Evolutionary conservation across 257 asterid genomes (phyloP), one percentile per base, ranked within the genome.

Genomic region (Nicotiana knightiana): DNA sequence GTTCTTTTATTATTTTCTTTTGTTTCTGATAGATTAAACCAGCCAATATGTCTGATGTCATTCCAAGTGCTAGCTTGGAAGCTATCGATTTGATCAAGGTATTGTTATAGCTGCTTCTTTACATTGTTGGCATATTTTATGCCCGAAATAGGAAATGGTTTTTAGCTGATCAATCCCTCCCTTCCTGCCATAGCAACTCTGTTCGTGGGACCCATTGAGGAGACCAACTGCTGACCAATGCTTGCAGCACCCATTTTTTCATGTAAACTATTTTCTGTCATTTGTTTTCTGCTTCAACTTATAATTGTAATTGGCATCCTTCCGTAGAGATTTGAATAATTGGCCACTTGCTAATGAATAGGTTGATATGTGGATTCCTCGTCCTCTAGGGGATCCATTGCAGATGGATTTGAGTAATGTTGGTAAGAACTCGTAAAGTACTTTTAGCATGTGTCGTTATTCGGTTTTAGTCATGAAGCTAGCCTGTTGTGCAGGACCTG

Each of bases 201-300:
- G 91, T 82, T 92, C 99, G 4, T 95, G 99, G 98, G 98, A 95
- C 89, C 99, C 99, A 28, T 83, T 86, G 63, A 90, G 90, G 90
- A 91, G 99, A 86, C 98, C 97, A 67, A 90, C 98, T 15, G 99
- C 99, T 64, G 98, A 95, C 53, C 96, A 93, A 73, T 95, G 99
- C 87, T 88, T 95, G 89, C 94, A 91, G 85, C 98, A 93, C 83
- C 97, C 97, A 1, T 95, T 95, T 87, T 95, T 95, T 86, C 92
- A 92, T 62, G 98, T 95, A 92, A 86, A 59, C 21, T 71, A 84
- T 76, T n/a, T 84, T 73, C 46, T 70, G 59, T 62, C 4, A 35
- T 83, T 82, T 63, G 55, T 73, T 83, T 55, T 79, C 61, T 46
- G 70, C 81, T 81, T 85, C 21, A 65, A 1, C 8, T 64, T 24